phyloP scores from a whole-genome alignment of 208 protist species.

The Crithidia mellificae region DNA sequence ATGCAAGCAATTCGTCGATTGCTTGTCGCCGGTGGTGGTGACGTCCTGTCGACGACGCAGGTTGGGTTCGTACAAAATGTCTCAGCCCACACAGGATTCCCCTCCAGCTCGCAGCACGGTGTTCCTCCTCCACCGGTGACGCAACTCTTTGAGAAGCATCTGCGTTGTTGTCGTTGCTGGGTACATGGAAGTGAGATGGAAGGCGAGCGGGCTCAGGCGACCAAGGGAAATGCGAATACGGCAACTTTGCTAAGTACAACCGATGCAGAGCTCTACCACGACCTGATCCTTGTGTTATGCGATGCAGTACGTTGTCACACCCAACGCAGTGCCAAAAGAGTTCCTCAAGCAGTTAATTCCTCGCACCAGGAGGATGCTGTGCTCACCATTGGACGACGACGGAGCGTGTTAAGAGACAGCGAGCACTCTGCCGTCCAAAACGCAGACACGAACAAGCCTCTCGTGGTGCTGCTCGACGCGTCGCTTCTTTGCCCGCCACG shows the following conservation, averaged over 20 bases:
- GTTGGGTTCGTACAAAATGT: background rate
- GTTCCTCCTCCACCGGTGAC: too few relatives aligned
- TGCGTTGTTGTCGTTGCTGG: background rate
- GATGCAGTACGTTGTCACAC: background rate
- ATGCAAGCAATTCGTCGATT: background rate
- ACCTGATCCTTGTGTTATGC: slow-evolving; percentile 14
- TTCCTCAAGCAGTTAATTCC: too few relatives aligned
- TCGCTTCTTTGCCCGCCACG: background rate
- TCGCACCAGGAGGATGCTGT: too few relatives aligned
- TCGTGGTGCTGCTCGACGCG: slow-evolving; percentile 23
- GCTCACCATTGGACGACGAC: too few relatives aligned
- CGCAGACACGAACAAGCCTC: background rate
- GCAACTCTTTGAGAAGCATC: too few relatives aligned
- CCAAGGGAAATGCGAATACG: too few relatives aligned
- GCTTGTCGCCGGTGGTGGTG: slow-evolving; percentile 4
- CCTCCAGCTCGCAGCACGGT: too few relatives aligned
- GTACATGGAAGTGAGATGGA: too few relatives aligned
- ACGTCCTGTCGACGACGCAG: slow-evolving; percentile 2
- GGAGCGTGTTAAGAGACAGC: background rate
- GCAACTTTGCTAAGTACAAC: too few relatives aligned
- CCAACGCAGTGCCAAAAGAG: too few relatives aligned
- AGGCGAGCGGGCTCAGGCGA: too few relatives aligned
- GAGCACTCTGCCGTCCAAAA: background rate
- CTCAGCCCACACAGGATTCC: too few relatives aligned
- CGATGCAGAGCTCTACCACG: slow-evolving; percentile 18